Evolutionary conservation across 352 stramenopile genomes (phyloP), one percentile per base, ranked within the genome.

Genomic region (Phytopythium oedochilum): DNA sequence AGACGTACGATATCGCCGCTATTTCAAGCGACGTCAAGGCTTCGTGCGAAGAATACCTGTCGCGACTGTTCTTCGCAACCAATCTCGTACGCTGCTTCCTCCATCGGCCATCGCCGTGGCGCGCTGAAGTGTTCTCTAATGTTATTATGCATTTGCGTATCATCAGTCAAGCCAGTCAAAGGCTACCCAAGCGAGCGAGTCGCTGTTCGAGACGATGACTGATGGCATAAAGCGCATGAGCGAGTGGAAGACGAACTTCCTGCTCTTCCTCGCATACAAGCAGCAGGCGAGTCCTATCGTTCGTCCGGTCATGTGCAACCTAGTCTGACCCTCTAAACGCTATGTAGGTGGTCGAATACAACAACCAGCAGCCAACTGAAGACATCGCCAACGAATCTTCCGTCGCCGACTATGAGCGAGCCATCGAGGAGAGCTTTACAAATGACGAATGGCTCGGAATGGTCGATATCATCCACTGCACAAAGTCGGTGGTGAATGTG

Each of bases 401-500:
- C 3, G 0, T 51, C 44, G 44, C 40, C 5, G 71, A 84, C 44
- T 96, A 96, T 28, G 83, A 89, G 62, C 75, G 70, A 2, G 73
- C 86, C 17, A 76, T 86, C 5, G 75, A 75, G 34, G 68, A 89
- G 58, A 95, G 93, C 47, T 95, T 88, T 49, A 76, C 67, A 0
- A 39, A 49, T 2, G 59, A 78, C 12, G 89, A 97, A 53, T 74
- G 73, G 34, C 59, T 55, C 18, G 68, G 77, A 0, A 66, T 96
- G 54, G 53, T 78, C 9, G 72, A 90, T 18, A 55, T 92, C 20
- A 66, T 95, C 34, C 75, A 76, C 42, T 72, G 59, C 32, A 75
- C 92, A 44, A 97, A 96, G 52, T 76, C 70, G 11, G 60, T 94
- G 5, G 68, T 70, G 5, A 58, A 73, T 26, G 51, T 78, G 8